phyloP scores from a whole-genome alignment of 208 protist genomes.

The Trypanosoma mega region DNA sequence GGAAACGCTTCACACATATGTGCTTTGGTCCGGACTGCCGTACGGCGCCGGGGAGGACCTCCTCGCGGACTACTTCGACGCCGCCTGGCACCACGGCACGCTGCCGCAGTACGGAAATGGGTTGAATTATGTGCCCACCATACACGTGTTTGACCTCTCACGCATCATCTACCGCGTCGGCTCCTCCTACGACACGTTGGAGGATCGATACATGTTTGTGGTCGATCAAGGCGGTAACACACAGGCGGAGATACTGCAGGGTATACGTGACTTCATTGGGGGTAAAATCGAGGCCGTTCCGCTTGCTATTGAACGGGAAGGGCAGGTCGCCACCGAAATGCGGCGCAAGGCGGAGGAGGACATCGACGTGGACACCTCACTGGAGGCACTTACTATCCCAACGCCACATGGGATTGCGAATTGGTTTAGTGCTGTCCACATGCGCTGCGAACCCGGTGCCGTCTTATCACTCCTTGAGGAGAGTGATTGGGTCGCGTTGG shows the following conservation, averaged over 20 bases:
- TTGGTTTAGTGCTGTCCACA: conserved; percentile 46
- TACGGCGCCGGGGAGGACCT: conserved; percentile 88
- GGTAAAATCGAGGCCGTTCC: conserved; percentile 34
- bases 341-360: background rate
- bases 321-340: background rate
- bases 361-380: background rate
- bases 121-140: conserved; percentile 88
- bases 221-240: conserved; percentile 89
- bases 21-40: conserved; percentile 86
- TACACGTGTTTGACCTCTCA: conserved; percentile 92
- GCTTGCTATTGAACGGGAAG: conserved; percentile 9
- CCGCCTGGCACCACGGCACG: conserved; percentile 71
- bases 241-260: conserved; percentile 67
- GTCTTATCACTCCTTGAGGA: conserved; percentile 65
- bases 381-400: background rate
- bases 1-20: conserved; percentile 88
- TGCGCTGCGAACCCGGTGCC: conserved; percentile 65
- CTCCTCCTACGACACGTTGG: conserved; percentile 68
- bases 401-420: conserved; percentile 24
- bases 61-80: conserved; percentile 54
- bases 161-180: conserved; percentile 68
- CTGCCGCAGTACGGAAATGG: conserved; percentile 81
- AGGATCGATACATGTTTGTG: conserved; percentile 89
- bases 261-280: conserved; percentile 62
- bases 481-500: conserved; percentile 71